Evolutionary conservation across 2,329 filamentous ascomycete genomes (phyloP), one percentile per base, ranked within the genome.

Genomic region (Claviceps citrina): DNA sequence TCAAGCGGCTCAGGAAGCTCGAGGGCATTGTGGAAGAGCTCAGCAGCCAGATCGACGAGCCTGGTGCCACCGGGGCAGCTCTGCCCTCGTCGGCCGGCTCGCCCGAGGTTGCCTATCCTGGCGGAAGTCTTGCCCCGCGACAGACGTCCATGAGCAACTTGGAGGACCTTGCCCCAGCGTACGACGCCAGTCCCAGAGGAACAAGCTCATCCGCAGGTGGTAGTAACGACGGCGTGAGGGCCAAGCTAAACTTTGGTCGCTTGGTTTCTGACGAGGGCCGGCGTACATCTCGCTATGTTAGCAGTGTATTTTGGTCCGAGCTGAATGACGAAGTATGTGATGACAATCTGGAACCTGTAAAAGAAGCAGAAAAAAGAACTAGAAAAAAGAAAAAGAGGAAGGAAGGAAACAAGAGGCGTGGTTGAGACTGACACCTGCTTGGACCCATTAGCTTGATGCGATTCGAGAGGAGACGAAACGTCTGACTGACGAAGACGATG

Each of bases 1-100:
- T 86, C 57, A 81, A 84, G 57, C 67, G 82, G 10, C 54, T 87
- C 54, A 66, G 76, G 45, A 79, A 82, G 55, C 60, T 87, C 20
- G 82, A 87, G 55, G 79, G 79, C 33, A 83, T 87, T 22, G 82
- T 87, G 13, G 73, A 79, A 55, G 75, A 79, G 47, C 56, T 80
- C 38, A 79, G 75, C 54, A 71, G 74, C 6, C 76, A 79, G 57
- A 70, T 78, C 40, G 72, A 76, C 46, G 72, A 76, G 47, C 53
- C 56, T 10, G 48, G 46, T 6, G 55, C 52, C 34, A 55, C 56
- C 4, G 47, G 46, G 4, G 53, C 52, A 33, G 59, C 53, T 36
- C 49, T 43, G n/a, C 46, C 52, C 13, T 59, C 55, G 4, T 46
- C 56, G 1, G 47, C 52, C 5, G 51, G 46, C 36, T 59, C 60